Base-by-base conservation (phyloP, 176 grass and related monocot genomes). In the Canna indica region DNA sequence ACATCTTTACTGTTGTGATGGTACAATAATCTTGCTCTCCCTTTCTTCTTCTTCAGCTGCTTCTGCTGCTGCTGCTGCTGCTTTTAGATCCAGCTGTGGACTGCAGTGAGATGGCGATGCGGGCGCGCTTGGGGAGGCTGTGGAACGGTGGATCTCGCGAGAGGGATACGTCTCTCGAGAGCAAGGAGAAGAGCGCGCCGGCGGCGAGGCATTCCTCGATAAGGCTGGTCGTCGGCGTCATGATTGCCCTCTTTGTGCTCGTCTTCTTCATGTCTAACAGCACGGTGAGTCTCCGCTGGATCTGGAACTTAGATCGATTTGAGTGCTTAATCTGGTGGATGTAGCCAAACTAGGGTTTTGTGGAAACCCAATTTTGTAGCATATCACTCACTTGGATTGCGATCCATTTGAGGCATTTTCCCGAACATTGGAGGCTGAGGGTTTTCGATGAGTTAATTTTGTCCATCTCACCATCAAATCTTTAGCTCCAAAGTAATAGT, bases 201-300 rank as follows among this genome's bases (percentile, higher is more conserved):
- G 33, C 34, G 8, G 0, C 63, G 34, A 66, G 39, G 27, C 44
- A 22, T 7, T 70, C 24, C 68, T 15, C 45, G 25, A 52, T 48
- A 6, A 70, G 28, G 68, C 15, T 31, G 25, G 29, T 33, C 42
- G 41, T 48, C 27, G 41, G 26, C 42, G 26, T 32, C 27, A 32
- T 70, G 44, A 44, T 70, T 11, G 44, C 68, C 15, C 26, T 70
- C 1, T 38, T 70, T 48, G 68, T 70, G 16, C 42, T 52, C 26
- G 42, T 70, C 24, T 46, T 52, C 68, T 50, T 70, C 42, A 3
- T 32, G 44, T 70, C 68, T 18, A 70, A 31, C 68, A 39, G 44
- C 68, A 31, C 42, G 8, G 68, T 70, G 44, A 70, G 68, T 68
- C 2, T 27, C 68, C 34, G 2, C n/a, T 38, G 63, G 63, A 66